A percentile compares a stretch with the other conserved stretches of the same genome.
Evolutionary conservation across 1,139 yeast genomes (phyloP).

Genomic region (Geotrichum armillariae): DNA sequence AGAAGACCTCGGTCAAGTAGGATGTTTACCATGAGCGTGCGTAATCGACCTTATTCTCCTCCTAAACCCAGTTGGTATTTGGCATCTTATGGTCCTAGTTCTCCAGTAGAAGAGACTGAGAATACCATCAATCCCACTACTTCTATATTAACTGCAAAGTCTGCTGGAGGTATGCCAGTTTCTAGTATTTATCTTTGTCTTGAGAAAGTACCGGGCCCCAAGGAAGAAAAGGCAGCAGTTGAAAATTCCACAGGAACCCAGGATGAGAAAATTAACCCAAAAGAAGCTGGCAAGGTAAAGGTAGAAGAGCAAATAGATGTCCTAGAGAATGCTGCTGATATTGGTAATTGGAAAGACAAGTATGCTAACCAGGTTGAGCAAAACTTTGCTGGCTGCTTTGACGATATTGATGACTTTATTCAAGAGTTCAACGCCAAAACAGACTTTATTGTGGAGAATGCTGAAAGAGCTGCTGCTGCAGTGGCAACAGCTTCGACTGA

Average conservation of each 20-base stretch:
- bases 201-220: conserved; percentile 1
- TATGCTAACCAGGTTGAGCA: conserved; percentile 16
- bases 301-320: not conserved
- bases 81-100: conserved; percentile 12
- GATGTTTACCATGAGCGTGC: conserved; percentile 21
- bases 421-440: conserved; percentile 20
- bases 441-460: conserved; percentile 6
- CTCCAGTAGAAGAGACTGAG: not conserved
- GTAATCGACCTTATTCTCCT: conserved; percentile 14
- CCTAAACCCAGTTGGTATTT: conserved; percentile 22
- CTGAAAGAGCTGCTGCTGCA: conserved; percentile 14
- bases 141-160: conserved; percentile 3
- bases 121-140: not conserved
- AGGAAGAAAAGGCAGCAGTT: not conserved
- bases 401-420: conserved; percentile 20
- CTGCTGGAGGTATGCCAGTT: conserved; percentile 20
- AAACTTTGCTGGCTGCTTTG: conserved; percentile 20
- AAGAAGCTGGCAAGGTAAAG: not conserved
- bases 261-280: not conserved
- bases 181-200: conserved; percentile 17
- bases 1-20: conserved; percentile 12
- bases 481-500: conserved; percentile 12
- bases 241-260: not conserved
- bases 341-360: conserved; percentile 17
- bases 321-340: not conserved